Base-by-base conservation (phyloP, 805 yeast genomes). In the Dipodascus geniculatus region DNA sequence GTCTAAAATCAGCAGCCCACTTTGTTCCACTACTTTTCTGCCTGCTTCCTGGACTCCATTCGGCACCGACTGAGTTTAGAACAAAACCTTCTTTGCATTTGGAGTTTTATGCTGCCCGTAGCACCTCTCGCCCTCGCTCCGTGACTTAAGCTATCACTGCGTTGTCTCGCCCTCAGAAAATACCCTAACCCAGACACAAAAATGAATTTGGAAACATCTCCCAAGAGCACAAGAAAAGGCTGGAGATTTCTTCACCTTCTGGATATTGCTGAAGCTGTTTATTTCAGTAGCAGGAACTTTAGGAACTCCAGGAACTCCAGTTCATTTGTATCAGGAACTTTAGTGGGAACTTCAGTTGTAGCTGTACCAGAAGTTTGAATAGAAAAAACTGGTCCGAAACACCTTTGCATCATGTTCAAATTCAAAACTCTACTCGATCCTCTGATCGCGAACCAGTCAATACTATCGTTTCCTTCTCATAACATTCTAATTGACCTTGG, bases 401-500 rank as follows among this genome's bases (percentile, higher is more conserved):
- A 28, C 11, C 6, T 6, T 28, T 28, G 33, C 33, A 28, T 28
- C 33, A 70, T 70, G 73, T 68, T 70, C 54, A 56, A 63, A 33
- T 68, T 63, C 57, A 60, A 60, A 54, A 63, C 71, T 22, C 57
- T 69, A 20, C 54, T 53, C 4, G 59, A 56, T 24, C 56, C 56
- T 11, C 8, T n/a, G 17, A 17, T 38, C 19, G 31, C 49, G 9
- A 47, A 58, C 51, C 72, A 68, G 58, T 59, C 67, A 3, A 50
- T 71, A 14, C 53, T 71, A 17, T 58, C 66, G 31, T 64, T 72
- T 17, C 58, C 58, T 8, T 58, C 60, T 23, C 59, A 65, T 23
- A 59, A 58, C 23, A 62, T 72, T 22, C 60, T 71, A 20, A 54
- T 71, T 11, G 75, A 72, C 56, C 64, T 61, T 1, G 75, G 75